These are phyloP conservation scores for Populus deltoides DNA, from an alignment of 345 rosid species.

Conservation along the genomic window DNA sequence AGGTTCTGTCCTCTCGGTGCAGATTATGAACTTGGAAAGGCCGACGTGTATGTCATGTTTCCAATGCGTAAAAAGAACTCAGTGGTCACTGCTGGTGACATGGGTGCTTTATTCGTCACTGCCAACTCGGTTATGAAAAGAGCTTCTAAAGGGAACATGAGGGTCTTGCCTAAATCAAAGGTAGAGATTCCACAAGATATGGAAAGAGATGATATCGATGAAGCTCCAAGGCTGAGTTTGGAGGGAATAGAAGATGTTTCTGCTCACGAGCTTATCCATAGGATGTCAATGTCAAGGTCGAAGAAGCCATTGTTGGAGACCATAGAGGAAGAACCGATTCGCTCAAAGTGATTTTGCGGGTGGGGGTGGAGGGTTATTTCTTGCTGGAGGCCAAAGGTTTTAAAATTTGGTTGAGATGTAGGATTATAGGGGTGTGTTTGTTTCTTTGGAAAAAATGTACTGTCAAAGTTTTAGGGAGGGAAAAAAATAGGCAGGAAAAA, in stretches of 20 bases:
- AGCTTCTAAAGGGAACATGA: conserved; percentile 12
- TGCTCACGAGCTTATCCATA: conserved; percentile 48
- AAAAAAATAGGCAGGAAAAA: neutral
- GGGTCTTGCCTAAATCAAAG: conserved; percentile 33
- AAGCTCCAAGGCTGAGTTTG: conserved; percentile 41
- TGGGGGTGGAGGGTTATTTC: neutral
- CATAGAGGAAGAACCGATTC: conserved; percentile 55
- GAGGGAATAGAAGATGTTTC: conserved; percentile 64
- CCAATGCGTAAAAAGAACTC: conserved; percentile 21
- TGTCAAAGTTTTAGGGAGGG: neutral
- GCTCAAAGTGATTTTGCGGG: conserved; percentile 9
- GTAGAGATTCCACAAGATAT: neutral
- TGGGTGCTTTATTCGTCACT: conserved; percentile 13
- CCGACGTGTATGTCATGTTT: conserved; percentile 12
- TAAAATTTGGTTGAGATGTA: neutral
- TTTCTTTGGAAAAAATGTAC: neutral
- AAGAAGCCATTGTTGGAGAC: conserved; percentile 81
- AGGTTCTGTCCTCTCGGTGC: conserved; percentile 21
- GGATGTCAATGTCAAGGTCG: conserved; percentile 64
- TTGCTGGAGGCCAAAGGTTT: neutral
- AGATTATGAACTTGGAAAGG: conserved; percentile 13
- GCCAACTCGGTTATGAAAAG: conserved; percentile 5
- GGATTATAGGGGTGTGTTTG: neutral
- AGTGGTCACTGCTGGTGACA: conserved; percentile 7
- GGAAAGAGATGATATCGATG: neutral